These are phyloP conservation scores for Acanthamoeba healyi DNA, from an alignment of 208 protist genomes.

Conservation along the genomic window DNA sequence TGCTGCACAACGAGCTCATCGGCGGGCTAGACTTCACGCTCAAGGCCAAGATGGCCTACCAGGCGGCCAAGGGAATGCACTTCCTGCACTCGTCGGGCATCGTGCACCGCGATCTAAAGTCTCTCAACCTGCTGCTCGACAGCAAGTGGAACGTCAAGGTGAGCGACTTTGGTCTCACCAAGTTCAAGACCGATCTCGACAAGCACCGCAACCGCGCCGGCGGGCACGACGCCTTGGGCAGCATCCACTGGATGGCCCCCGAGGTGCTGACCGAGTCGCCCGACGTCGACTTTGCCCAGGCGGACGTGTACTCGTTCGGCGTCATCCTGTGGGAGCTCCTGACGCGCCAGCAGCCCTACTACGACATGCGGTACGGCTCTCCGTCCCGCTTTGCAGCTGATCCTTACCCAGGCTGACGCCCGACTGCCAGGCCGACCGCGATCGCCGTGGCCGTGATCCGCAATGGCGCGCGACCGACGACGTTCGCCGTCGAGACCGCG, in stretches of 20 bases:
- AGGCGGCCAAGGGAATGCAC: slow-evolving; percentile 80
- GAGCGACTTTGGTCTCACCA: slow-evolving; percentile 59
- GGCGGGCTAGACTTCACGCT: background rate
- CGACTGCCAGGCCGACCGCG: slow-evolving; percentile 24
- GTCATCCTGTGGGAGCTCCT: slow-evolving; percentile 49
- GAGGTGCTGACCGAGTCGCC: background rate
- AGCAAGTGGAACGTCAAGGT: slow-evolving; percentile 40
- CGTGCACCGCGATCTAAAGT: slow-evolving; percentile 77
- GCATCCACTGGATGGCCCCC: background rate
- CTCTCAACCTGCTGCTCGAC: slow-evolving; percentile 72
- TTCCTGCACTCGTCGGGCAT: slow-evolving; percentile 74
- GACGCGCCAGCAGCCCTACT: background rate
- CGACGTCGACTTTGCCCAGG: background rate
- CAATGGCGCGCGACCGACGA: background rate
- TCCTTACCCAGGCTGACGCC: too few relatives aligned
- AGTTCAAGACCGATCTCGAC: slow-evolving; percentile 1
- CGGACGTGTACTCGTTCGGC: slow-evolving; percentile 84
- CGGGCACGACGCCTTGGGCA: background rate
- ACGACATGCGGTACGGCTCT: too few relatives aligned
- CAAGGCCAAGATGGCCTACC: slow-evolving; percentile 73
- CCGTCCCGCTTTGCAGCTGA: too few relatives aligned
- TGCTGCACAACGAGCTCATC: slow-evolving; percentile 55
- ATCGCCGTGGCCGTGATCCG: slow-evolving; percentile 59
- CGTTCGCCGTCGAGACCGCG: too few relatives aligned
- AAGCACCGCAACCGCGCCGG: too few relatives aligned